phyloP scores from a whole-genome alignment of 768 basidiomycete genomes.

The Agaricus subrufescens region DNA sequence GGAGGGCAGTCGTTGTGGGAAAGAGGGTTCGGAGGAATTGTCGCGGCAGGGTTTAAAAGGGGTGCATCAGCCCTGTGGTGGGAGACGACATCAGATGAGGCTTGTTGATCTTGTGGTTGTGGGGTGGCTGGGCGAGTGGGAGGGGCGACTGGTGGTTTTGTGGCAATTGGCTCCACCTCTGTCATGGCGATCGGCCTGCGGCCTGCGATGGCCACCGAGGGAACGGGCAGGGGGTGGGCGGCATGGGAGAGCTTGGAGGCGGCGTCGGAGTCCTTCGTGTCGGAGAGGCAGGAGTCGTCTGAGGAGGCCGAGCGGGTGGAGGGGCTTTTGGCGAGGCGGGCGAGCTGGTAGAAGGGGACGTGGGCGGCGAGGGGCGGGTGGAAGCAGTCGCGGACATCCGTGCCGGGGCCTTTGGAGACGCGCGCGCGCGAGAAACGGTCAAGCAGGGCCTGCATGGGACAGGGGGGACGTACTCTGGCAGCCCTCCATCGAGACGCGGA shows the following conservation, averaged over 20 bases:
- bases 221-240: conserved; percentile 43
- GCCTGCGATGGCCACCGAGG: conserved; percentile 57
- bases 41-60: conserved; percentile 9
- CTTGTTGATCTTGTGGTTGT: too few relatives aligned
- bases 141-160: conserved; percentile 19
- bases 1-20: conserved; percentile 38
- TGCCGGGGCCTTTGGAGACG: conserved; percentile 16
- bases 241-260: conserved; percentile 16
- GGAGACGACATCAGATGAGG: too few relatives aligned
- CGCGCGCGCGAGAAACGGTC: conserved; percentile 26
- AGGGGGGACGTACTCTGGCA: neutral
- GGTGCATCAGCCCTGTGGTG: too few relatives aligned
- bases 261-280: conserved; percentile 19
- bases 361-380: conserved; percentile 47
- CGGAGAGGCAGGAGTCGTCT: conserved; percentile 47
- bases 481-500: neutral
- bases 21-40: neutral
- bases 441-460: conserved; percentile 26
- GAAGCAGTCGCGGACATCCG: conserved; percentile 32
- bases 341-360: conserved; percentile 17
- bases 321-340: conserved; percentile 21
- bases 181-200: conserved; percentile 66
- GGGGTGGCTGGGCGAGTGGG: neutral
- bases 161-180: conserved; percentile 41
- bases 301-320: conserved; percentile 39